Conservation (phyloP, 352 stramenopile genomes). For the Pythium vanterpoolii region DNA sequence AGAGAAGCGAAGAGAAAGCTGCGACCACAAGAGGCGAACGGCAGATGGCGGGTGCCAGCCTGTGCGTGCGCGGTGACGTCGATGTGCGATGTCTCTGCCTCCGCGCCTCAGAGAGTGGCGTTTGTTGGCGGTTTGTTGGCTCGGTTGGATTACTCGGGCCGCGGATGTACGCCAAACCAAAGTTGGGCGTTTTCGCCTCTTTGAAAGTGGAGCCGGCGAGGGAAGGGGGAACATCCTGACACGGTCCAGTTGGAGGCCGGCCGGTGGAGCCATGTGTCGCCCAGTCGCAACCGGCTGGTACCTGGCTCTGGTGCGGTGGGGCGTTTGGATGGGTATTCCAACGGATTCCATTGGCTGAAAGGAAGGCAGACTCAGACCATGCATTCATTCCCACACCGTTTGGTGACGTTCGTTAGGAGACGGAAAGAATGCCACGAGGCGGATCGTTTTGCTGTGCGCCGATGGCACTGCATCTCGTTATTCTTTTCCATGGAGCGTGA, state of each 20-base stretch:
- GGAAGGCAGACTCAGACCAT: neutral
- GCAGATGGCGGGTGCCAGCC: constrained; percentile 1
- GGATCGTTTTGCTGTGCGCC: neutral
- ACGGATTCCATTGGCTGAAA: neutral
- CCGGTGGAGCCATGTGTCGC: constrained; percentile 24
- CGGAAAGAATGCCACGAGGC: neutral
- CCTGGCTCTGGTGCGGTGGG: constrained; percentile 21
- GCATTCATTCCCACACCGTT: neutral
- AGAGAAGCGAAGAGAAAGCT: neutral
- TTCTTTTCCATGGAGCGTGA: neutral
- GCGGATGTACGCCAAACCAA: no score
- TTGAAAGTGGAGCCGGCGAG: neutral
- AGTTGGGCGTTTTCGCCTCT: constrained; percentile 9
- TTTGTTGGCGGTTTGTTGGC: no score
- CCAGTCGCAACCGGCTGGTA: constrained; percentile 16
- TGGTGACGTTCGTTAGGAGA: neutral
- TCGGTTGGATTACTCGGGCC: no score
- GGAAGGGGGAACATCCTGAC: neutral
- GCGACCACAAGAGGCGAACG: neutral
- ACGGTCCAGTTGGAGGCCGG: constrained; percentile 3
- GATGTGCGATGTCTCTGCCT: constrained; percentile 3
- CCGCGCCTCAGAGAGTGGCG: neutral
- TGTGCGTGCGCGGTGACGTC: neutral
- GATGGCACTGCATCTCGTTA: neutral
- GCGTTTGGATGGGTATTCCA: neutral